Base-by-base conservation (phyloP, 805 yeast genomes). In the Hanseniaspora occidentalis region DNA sequence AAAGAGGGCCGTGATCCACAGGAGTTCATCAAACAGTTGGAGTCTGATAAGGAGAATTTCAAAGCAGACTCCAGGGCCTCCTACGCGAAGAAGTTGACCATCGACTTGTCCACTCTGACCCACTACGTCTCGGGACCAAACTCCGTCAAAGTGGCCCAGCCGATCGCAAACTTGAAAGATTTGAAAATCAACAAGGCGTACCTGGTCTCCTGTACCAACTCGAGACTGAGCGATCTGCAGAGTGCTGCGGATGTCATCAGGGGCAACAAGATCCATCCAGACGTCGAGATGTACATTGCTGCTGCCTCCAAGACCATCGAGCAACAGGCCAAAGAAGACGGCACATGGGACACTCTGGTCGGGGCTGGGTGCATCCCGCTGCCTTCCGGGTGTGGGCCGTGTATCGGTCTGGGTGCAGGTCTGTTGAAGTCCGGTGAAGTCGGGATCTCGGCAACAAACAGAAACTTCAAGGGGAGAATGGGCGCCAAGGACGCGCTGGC, bases 361-460 rank as follows among this genome's bases (percentile, higher is more conserved):
- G 89, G 79, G 42, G 95, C 97, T 8, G 99, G 99, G 40, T 94
- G 96, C 44, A 83, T 67, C 51, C 84, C 96, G 26, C 73, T 92
- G 51, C 97, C 97, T 17, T 95, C 98, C 13, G 99, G 99, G 18
- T 92, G 99, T 67, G 99, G 99, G 36, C 99, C 99, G 19, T 92
- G 99, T 68, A 92, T 92, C 56, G 99, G 99, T 27, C 69, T 92
- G 42, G 99, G 99, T 42, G 71, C 94, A 22, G 99, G 99, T 38
- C 67, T 92, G 48, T 68, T 92, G 50, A 79, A 92, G 62, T 89
- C 84, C 26, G 98, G 98, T 35, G 97, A 92, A 62, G 94, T 92
- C 44, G 98, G 99, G 48, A 92, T 92, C 53, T 84, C 95, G 48
- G 98, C 98, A 43, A 92, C 98, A 6, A 92, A 92, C 69, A 78